Conservation (phyloP, 345 rosid genomes). For the Arabis alpina region DNA sequence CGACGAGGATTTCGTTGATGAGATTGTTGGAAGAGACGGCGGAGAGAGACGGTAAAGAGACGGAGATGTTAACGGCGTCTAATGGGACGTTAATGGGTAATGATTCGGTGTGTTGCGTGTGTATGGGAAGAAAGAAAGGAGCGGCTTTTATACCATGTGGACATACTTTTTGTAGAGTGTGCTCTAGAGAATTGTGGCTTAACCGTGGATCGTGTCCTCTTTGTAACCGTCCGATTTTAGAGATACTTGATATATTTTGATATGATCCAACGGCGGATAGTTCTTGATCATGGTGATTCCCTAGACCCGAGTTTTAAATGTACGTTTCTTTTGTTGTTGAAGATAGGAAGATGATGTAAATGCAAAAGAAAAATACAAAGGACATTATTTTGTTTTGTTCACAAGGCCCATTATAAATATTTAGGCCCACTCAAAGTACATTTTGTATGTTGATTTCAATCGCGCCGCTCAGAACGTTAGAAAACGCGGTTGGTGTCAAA, state of each 20-base stretch:
- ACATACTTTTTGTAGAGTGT: conserved; percentile 77
- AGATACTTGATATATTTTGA: conserved; percentile 69
- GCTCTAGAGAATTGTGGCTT: conserved; percentile 72
- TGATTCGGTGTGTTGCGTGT: conserved; percentile 80
- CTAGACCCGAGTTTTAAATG: conserved; percentile 17
- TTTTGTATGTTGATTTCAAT: not conserved
- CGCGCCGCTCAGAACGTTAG: not conserved
- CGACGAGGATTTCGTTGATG: conserved; percentile 76
- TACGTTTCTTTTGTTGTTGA: conserved; percentile 16
- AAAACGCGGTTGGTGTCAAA: not conserved
- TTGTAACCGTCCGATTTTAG: conserved; percentile 69
- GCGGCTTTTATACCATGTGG: conserved; percentile 91
- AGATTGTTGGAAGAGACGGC: conserved; percentile 67
- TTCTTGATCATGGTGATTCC: conserved; percentile 17
- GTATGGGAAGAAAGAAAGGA: conserved; percentile 70
- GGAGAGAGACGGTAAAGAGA: conserved; percentile 41
- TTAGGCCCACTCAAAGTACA: conserved; percentile 18
- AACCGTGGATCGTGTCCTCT: conserved; percentile 80
- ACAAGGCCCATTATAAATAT: conserved; percentile 26
- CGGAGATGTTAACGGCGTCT: conserved; percentile 36
- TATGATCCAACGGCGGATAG: conserved; percentile 28
- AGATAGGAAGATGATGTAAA: conserved; percentile 19
- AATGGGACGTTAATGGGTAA: conserved; percentile 37
- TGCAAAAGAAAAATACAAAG: conserved; percentile 2
- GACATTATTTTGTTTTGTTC: not conserved